Evolutionary conservation across 2,329 filamentous ascomycete species (phyloP).

Genomic region (Alternaria sp.): DNA sequence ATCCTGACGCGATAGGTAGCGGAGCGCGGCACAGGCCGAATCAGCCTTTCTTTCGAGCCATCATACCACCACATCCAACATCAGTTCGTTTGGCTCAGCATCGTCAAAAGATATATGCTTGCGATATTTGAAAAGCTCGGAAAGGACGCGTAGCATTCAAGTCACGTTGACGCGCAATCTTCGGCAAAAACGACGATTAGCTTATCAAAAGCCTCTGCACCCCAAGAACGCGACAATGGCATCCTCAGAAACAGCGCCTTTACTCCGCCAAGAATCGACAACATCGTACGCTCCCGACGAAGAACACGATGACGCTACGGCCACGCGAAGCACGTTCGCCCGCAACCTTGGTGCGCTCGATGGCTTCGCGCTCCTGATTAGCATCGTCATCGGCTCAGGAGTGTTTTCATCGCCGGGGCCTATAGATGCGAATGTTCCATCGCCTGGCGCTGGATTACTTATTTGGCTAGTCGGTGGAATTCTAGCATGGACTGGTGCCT

Average conservation of each 20-base stretch:
- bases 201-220: not conserved
- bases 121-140: not conserved
- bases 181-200: conserved; percentile 8
- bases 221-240: conserved; percentile 27
- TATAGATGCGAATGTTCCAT: conserved; percentile 70
- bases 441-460: conserved; percentile 65
- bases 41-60: not conserved
- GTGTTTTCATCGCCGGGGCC: conserved; percentile 71
- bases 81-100: not conserved
- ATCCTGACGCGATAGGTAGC: conserved; percentile 19
- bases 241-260: conserved; percentile 35
- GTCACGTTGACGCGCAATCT: not conserved
- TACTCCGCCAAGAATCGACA: conserved; percentile 27
- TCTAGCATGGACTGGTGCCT: conserved; percentile 70
- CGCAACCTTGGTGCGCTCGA: conserved; percentile 44
- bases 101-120: not conserved
- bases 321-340: conserved; percentile 44
- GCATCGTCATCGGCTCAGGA: conserved; percentile 71
- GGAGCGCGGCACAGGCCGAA: not conserved
- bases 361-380: conserved; percentile 67
- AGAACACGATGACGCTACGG: conserved; percentile 25
- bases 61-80: not conserved
- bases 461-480: conserved; percentile 70
- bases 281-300: conserved; percentile 20
- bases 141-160: not conserved